Evolutionary conservation across 2,329 filamentous ascomycete species (phyloP).

Genomic region (Aureobasidium sp.): DNA sequence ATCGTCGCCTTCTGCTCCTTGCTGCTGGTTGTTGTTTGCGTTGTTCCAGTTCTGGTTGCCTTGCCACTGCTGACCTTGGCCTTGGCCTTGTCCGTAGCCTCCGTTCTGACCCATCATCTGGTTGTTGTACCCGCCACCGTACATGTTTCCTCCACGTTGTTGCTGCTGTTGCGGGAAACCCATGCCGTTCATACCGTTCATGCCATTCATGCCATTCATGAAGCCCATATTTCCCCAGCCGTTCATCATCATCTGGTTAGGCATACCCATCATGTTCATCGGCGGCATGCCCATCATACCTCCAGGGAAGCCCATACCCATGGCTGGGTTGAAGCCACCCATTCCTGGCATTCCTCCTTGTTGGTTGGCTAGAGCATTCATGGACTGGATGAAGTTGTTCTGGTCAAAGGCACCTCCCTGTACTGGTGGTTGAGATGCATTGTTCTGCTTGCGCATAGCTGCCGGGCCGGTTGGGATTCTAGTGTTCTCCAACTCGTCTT

Average conservation of each 20-base stretch:
- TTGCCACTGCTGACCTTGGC: slow-evolving; percentile 19
- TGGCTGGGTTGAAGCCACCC: slow-evolving; percentile 19
- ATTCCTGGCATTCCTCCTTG: slow-evolving; percentile 24
- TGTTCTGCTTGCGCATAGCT: slow-evolving; percentile 34
- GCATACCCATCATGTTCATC: slow-evolving; percentile 15
- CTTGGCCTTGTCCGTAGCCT: slow-evolving; percentile 15
- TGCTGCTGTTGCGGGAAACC: slow-evolving; percentile 17
- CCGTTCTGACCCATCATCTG: slow-evolving; percentile 16
- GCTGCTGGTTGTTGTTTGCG: slow-evolving; percentile 19
- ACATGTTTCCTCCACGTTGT: slow-evolving; percentile 12
- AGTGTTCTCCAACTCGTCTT: slow-evolving; percentile 49
- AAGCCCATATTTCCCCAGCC: slow-evolving; percentile 22
- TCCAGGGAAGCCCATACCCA: slow-evolving; percentile 20
- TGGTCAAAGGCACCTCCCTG: slow-evolving; percentile 23
- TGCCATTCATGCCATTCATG: slow-evolving; percentile 32
- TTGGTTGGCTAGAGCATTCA: slow-evolving; percentile 30
- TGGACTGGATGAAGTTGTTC: slow-evolving; percentile 36
- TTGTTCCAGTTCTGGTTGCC: slow-evolving; percentile 27
- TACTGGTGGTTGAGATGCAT: slow-evolving; percentile 16
- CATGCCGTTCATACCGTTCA: slow-evolving; percentile 28
- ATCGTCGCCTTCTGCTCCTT: slow-evolving; percentile 47
- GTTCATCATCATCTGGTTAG: slow-evolving; percentile 31
- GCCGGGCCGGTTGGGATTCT: slow-evolving; percentile 36
- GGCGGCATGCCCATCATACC: slow-evolving; percentile 17
- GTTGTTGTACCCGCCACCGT: slow-evolving; percentile 16